These are phyloP conservation scores for Talaromyces sp. DNA, from an alignment of 2,329 filamentous ascomycete genomes.

Conservation along the genomic window DNA sequence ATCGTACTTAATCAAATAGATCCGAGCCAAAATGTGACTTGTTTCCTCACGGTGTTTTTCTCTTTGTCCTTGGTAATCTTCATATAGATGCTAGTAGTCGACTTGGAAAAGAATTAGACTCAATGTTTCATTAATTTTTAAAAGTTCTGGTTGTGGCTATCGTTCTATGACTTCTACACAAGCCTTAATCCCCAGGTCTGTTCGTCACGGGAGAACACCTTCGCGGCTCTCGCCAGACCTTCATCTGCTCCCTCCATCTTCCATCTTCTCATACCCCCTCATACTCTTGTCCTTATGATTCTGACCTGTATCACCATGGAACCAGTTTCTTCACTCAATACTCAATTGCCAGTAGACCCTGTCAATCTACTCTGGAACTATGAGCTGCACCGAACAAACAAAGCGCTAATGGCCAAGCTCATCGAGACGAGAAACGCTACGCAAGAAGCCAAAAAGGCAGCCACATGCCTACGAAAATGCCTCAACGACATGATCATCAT, in stretches of 20 bases:
- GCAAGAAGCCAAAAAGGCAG: neutral
- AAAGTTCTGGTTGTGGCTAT: neutral
- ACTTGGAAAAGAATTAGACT: neutral
- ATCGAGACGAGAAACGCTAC: neutral
- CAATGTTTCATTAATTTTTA: neutral
- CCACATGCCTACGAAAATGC: neutral
- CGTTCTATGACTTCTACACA: no score
- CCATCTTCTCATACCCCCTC: no score
- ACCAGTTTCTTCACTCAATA: neutral
- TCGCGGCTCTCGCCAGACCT: no score
- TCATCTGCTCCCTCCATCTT: no score
- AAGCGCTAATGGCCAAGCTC: neutral
- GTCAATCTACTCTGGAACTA: conserved; percentile 42
- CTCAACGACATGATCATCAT: no score
- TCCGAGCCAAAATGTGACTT: conserved; percentile 42
- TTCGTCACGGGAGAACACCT: no score
- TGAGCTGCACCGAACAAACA: conserved; percentile 39
- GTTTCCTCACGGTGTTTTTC: conserved; percentile 1
- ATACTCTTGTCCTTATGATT: no score
- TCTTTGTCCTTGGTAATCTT: neutral
- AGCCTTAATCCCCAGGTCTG: no score
- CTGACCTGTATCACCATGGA: no score
- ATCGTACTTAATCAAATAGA: conserved; percentile 41
- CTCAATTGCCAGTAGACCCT: conserved; percentile 4
- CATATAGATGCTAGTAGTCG: neutral